Evolutionary conservation across 108 stramenopile species (phyloP).

Genomic region (Nitzschia sp.): DNA sequence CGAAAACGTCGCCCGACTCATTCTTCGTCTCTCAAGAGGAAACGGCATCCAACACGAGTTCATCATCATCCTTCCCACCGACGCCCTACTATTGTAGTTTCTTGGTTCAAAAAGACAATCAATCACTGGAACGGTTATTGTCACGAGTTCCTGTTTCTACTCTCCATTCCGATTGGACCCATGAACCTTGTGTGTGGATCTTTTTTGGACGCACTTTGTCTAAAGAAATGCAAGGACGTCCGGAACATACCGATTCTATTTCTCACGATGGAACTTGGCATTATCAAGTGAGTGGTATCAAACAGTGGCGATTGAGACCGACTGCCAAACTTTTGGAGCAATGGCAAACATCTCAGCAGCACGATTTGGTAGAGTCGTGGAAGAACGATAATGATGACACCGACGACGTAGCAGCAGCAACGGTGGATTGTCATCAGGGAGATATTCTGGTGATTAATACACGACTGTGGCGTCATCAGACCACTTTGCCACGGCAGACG

Average conservation of each 20-base stretch:
- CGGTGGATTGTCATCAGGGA: conserved; percentile 72
- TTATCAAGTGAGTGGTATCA: conserved; percentile 81
- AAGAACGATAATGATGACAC: background rate
- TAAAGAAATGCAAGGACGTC: conserved; percentile 60
- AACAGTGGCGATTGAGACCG: conserved; percentile 79
- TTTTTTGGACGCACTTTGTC: conserved; percentile 60
- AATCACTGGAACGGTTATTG: conserved; percentile 35
- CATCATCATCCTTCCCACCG: background rate
- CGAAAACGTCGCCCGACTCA: background rate
- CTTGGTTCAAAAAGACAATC: conserved; percentile 67
- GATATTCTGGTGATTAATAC: conserved; percentile 86
- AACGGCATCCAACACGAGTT: background rate
- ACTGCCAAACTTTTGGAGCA: conserved; percentile 60
- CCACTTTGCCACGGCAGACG: conserved; percentile 64
- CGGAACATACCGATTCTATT: conserved; percentile 87
- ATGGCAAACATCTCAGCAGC: conserved; percentile 10
- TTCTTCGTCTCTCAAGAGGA: background rate
- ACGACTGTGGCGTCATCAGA: conserved; percentile 86
- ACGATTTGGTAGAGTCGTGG: background rate
- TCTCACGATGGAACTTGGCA: conserved; percentile 91
- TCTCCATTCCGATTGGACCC: conserved; percentile 39
- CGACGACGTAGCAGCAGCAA: background rate
- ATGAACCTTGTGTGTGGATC: conserved; percentile 59
- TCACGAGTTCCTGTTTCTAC: conserved; percentile 49
- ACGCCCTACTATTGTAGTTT: conserved; percentile 74